A percentile compares a stretch with the other conserved stretches of the same genome.
Evolutionary conservation across 345 rosid species (phyloP).

Genomic region (Citrus medica): DNA sequence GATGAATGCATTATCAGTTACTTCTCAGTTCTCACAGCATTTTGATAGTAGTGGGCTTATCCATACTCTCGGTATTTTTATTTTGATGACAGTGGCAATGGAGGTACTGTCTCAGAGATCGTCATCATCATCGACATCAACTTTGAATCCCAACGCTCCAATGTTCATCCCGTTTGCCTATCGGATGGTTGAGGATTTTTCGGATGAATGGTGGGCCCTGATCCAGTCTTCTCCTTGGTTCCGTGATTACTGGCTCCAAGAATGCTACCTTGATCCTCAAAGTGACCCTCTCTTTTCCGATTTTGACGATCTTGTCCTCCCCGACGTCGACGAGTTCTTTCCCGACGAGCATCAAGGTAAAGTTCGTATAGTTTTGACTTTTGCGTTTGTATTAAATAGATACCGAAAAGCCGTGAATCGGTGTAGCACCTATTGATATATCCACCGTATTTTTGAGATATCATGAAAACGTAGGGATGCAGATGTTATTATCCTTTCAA

Average conservation of each 20-base stretch:
- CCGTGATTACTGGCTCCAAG: slow-evolving; percentile 70
- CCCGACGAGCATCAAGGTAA: slow-evolving; percentile 27
- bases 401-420: too few relatives aligned
- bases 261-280: slow-evolving; percentile 50
- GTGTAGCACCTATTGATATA: too few relatives aligned
- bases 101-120: slow-evolving; percentile 32
- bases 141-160: slow-evolving; percentile 61
- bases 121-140: slow-evolving; percentile 21
- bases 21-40: not conserved
- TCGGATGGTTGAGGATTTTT: slow-evolving; percentile 65
- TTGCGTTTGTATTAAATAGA: too few relatives aligned
- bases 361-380: not conserved
- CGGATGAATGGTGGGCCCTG: slow-evolving; percentile 73
- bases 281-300: slow-evolving; percentile 20
- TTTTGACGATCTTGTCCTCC: slow-evolving; percentile 13
- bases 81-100: slow-evolving; percentile 19
- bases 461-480: not conserved
- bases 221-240: slow-evolving; percentile 60
- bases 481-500: not conserved
- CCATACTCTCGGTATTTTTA: not conserved
- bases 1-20: not conserved
- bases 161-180: slow-evolving; percentile 54
- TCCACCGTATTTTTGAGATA: too few relatives aligned
- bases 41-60: not conserved
- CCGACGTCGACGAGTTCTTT: slow-evolving; percentile 31